These are phyloP conservation scores for Aspergillus funiculosus DNA, from an alignment of 495 filamentous ascomycete genomes.

Conservation along the genomic window DNA sequence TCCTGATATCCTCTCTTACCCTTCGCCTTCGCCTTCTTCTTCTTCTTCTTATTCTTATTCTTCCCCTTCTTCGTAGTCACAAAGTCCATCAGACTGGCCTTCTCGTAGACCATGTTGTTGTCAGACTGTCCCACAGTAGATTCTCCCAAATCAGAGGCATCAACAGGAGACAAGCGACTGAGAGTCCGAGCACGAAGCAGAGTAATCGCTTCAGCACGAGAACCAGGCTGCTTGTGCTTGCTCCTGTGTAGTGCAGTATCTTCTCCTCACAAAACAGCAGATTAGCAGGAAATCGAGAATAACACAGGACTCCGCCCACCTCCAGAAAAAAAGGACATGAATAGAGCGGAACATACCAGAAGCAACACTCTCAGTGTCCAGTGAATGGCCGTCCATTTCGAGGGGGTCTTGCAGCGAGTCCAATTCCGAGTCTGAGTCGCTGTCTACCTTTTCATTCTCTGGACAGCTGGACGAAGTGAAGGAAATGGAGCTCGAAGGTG, in stretches of 20 bases:
- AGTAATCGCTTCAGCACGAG: constrained; percentile 8
- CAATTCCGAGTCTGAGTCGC: too few species aligned
- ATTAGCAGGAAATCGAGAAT: too few species aligned
- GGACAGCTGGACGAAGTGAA: too few species aligned
- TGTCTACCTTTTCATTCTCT: too few species aligned
- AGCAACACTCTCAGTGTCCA: too few species aligned
- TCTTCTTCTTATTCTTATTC: constrained; percentile 16
- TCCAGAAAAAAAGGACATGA: too few species aligned
- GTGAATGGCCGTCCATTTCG: too few species aligned
- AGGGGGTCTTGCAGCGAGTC: too few species aligned
- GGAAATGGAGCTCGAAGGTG: too few species aligned
- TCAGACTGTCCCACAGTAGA: background rate
- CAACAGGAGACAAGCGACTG: background rate
- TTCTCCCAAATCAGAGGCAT: background rate
- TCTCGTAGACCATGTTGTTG: constrained; percentile 1
- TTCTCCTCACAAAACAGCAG: too few species aligned
- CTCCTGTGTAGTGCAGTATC: background rate
- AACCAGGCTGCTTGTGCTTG: background rate
- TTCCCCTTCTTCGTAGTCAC: constrained; percentile 2
- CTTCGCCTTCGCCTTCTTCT: constrained; percentile 4
- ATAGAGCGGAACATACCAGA: too few species aligned
- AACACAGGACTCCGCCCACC: too few species aligned
- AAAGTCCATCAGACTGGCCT: constrained; percentile 9
- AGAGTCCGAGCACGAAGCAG: constrained; percentile 13
- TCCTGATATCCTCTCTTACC: background rate